Base-by-base conservation (phyloP, 345 rosid genomes). In the Rhodamnia rubescens region DNA sequence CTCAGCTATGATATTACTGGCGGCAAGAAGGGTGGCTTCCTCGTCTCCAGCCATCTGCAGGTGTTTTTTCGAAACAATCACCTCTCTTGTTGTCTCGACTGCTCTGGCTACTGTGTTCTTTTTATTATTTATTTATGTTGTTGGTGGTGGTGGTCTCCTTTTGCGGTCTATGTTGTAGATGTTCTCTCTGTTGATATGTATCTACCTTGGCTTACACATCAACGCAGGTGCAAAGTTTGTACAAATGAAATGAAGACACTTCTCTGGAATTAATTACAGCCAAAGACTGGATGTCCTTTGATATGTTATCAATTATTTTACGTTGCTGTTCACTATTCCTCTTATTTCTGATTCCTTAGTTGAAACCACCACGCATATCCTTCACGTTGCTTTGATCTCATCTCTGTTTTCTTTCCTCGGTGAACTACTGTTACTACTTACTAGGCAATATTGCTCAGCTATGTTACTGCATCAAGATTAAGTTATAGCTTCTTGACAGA, bases 31-130 rank as follows among this genome's bases (percentile, higher is more conserved):
- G 99, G 98, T 7, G 98, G 98, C 11, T 97, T 95, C 91, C 93
- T 95, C 24, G 98, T 97, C 87, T 97, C 99, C 88, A 95, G 98
- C 91, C 98, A 97, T 86, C 93, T 95, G 15, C 95, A 95, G 94
- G 98, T 96, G 75, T 58, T 58, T 58, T 78, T 58, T 58, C 8
- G 32, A 26, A 58, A 58, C 29, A 26, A 26, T 58, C 32, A 26
- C 29, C 29, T 26, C 61, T 57, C 64, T 57, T 57, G 16, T 26
- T 12, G 32, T 58, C 29, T 58, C 32, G 8, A 58, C 1, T 57
- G 15, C 64, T 5, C 29, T 57, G 64, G 64, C 32, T 11, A 5
- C 32, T 58, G 16, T 58, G 64, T 11, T 58, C 40, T 36, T 53
- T 53, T 18, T 2, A 49, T 49, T 9, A 49, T 49, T 36, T 49